These are phyloP conservation scores for Deinandra increscens DNA, from an alignment of 129 eudicot genomes.

Conservation along the genomic window DNA sequence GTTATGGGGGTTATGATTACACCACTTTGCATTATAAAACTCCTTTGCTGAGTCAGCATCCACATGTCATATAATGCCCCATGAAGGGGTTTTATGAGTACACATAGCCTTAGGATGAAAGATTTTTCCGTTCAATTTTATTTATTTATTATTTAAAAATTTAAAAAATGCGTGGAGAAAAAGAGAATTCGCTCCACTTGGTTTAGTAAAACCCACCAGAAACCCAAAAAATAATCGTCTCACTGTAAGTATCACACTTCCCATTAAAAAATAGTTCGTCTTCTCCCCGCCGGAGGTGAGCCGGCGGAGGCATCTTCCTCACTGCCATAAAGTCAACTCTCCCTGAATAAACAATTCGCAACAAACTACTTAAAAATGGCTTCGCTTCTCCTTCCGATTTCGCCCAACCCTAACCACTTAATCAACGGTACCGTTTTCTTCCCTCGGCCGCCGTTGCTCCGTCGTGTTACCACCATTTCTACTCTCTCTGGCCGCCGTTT, in stretches of 20 bases:
- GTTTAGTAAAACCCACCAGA: too few relatives aligned
- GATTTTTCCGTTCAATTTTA: too few relatives aligned
- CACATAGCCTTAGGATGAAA: too few relatives aligned
- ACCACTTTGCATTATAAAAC: too few relatives aligned
- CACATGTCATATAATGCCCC: too few relatives aligned
- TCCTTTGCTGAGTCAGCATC: too few relatives aligned
- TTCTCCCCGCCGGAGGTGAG: constrained; percentile 11
- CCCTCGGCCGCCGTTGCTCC: constrained; percentile 22
- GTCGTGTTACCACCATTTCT: constrained; percentile 21
- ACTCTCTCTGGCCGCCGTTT: neutral
- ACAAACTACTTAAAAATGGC: constrained; percentile 28
- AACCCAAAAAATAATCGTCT: too few relatives aligned
- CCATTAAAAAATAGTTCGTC: constrained; percentile 25
- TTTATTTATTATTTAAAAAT: too few relatives aligned
- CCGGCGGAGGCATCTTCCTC: constrained; percentile 23
- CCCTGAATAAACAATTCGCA: constrained; percentile 30
- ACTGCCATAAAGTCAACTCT: constrained; percentile 7
- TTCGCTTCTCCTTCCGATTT: constrained; percentile 27
- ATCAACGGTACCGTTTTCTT: constrained; percentile 15
- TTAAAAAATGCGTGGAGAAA: too few relatives aligned
- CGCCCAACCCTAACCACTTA: constrained; percentile 28
- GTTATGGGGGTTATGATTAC: too few relatives aligned
- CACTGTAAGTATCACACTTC: neutral
- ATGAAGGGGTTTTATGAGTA: too few relatives aligned
- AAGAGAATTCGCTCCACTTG: too few relatives aligned